Evolutionary conservation across 106 monocot genomes (phyloP).

Genomic region (Ottelia alismoides): DNA sequence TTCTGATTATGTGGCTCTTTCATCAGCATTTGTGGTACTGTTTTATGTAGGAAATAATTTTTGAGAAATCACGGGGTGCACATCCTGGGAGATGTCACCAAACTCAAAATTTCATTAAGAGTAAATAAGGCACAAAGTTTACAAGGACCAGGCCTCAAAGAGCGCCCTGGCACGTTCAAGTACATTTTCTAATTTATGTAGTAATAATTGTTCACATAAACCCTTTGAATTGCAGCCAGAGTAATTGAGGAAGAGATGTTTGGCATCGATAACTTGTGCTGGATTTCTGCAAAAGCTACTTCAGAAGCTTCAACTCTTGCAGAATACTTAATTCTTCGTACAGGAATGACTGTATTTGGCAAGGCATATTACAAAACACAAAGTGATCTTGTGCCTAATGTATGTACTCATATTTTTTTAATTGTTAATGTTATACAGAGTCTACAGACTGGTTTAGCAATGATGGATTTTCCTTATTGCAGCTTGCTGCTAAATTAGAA

Average conservation of each 20-base stretch:
- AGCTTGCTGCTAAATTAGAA: slow-evolving; percentile 77
- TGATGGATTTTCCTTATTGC: slow-evolving; percentile 7
- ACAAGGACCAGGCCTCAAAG: too few species aligned
- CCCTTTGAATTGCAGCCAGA: slow-evolving; percentile 67
- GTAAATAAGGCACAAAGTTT: too few species aligned
- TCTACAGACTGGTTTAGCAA: not conserved
- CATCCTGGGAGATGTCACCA: too few species aligned
- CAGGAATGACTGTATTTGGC: slow-evolving; percentile 89
- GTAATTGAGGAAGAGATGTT: slow-evolving; percentile 89
- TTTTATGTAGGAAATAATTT: too few species aligned
- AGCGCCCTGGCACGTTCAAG: too few species aligned
- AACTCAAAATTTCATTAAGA: too few species aligned
- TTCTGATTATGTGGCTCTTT: too few species aligned
- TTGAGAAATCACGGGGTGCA: too few species aligned
- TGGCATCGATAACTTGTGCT: slow-evolving; percentile 73
- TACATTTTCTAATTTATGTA: too few species aligned
- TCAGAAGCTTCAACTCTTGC: slow-evolving; percentile 44
- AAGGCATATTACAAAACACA: slow-evolving; percentile 62
- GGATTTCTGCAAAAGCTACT: slow-evolving; percentile 86
- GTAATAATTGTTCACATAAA: too few species aligned
- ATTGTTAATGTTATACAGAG: not conserved
- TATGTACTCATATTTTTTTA: slow-evolving; percentile 13
- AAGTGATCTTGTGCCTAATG: slow-evolving; percentile 75
- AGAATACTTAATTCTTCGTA: slow-evolving; percentile 62
- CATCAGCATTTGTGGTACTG: too few species aligned